Evolutionary conservation across 306 rosid species (phyloP).

Genomic region (Dalbergia oliveri): DNA sequence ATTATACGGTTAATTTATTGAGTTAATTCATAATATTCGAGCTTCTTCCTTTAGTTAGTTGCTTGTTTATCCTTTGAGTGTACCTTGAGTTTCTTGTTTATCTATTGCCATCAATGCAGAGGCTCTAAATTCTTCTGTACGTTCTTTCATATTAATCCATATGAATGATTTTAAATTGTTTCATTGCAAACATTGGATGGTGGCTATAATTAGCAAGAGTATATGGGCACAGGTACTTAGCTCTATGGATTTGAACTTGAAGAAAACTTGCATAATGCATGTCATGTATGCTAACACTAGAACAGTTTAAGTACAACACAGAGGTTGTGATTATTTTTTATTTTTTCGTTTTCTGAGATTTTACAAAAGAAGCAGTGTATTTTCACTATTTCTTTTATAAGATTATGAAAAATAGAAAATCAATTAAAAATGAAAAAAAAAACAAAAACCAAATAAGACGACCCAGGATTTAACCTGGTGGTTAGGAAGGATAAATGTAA

Average conservation of each 20-base stretch:
- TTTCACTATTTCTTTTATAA: no score
- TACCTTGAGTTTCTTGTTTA: constrained; percentile 11
- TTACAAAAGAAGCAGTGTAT: no score
- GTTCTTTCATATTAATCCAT: not conserved
- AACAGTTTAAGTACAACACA: no score
- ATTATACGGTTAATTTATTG: constrained; percentile 45
- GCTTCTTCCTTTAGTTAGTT: constrained; percentile 21
- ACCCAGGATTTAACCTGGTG: no score
- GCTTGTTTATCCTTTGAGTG: constrained; percentile 33
- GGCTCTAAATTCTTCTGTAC: constrained; percentile 16
- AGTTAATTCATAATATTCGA: constrained; percentile 47
- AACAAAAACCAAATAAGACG: no score
- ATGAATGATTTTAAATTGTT: not conserved
- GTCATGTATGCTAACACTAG: not conserved
- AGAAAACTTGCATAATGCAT: not conserved
- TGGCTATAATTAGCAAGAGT: not conserved
- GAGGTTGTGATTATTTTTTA: no score
- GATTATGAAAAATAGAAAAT: no score
- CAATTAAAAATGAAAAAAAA: no score
- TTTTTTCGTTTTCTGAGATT: no score
- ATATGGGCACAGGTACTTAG: not conserved
- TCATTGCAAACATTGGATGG: not conserved
- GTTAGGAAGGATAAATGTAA: no score
- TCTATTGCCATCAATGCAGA: constrained; percentile 2
- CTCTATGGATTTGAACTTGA: not conserved